phyloP scores from a whole-genome alignment of 148 eudicot species.

The Cornus controversa region DNA sequence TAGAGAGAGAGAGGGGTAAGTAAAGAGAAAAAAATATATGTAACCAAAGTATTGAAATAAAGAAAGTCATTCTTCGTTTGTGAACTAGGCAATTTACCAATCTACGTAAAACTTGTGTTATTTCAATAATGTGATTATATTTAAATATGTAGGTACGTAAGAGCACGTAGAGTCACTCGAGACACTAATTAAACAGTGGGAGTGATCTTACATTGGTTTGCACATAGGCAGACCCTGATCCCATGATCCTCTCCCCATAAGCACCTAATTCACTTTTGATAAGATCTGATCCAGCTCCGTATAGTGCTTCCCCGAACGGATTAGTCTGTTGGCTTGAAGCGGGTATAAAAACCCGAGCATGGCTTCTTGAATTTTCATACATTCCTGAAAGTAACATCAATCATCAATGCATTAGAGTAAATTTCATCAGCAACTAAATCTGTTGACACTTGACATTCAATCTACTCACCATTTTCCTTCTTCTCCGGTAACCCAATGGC shows the following conservation, averaged over 20 bases:
- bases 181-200: too few species aligned
- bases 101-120: too few species aligned
- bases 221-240: conserved; percentile 8
- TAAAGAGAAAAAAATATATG: too few species aligned
- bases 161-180: too few species aligned
- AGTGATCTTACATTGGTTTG: not conserved
- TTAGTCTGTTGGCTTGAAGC: not conserved
- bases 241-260: conserved; percentile 7
- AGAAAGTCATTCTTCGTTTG: too few species aligned
- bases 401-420: too few species aligned
- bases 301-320: not conserved
- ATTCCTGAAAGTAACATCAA: not conserved
- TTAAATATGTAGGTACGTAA: too few species aligned
- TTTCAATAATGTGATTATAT: too few species aligned
- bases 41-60: too few species aligned
- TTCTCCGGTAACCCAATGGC: not conserved
- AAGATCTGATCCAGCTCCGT: conserved; percentile 4
- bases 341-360: not conserved
- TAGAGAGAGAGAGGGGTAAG: too few species aligned
- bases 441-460: too few species aligned
- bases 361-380: not conserved
- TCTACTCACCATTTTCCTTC: not conserved
- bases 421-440: not conserved
- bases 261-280: conserved; percentile 8
- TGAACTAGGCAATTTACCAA: too few species aligned